Percentiles rank a stretch among this genome's conserved stretches.
These are phyloP conservation scores for Scytalidium sp. DNA, from an alignment of 2,329 filamentous ascomycete genomes.

Conservation along the genomic window DNA sequence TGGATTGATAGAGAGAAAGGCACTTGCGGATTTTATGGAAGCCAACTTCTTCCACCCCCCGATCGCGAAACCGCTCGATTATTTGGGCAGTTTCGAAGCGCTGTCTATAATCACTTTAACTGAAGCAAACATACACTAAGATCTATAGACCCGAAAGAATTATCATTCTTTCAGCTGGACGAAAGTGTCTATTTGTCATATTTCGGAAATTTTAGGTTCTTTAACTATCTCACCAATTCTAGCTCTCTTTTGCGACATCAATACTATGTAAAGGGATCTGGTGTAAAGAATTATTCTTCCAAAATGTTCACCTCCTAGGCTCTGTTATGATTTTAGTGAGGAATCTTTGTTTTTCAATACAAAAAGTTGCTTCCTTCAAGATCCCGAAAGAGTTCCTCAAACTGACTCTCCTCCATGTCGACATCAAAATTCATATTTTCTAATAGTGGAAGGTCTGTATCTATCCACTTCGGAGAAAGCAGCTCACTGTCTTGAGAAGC, in stretches of 20 bases:
- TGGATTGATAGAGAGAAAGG: slow-evolving; percentile 37
- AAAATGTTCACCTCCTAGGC: no score
- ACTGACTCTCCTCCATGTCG: slow-evolving; percentile 4
- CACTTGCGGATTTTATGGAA: slow-evolving; percentile 38
- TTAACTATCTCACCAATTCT: no score
- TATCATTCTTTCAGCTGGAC: no score
- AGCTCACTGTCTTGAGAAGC: not conserved
- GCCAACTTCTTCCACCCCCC: slow-evolving; percentile 39
- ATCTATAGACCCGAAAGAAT: no score
- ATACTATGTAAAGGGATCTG: no score
- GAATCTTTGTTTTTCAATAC: no score
- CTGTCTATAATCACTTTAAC: slow-evolving; percentile 31
- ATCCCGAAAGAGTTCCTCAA: slow-evolving; percentile 5
- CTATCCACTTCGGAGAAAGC: not conserved
- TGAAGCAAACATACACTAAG: not conserved
- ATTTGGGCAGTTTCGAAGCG: slow-evolving; percentile 34
- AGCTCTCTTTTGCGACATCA: no score
- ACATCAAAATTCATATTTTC: slow-evolving; percentile 7
- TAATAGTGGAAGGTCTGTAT: not conserved
- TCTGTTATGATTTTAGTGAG: no score
- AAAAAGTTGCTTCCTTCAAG: slow-evolving; percentile 4
- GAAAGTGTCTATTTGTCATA: no score
- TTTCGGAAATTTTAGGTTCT: no score
- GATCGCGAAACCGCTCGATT: slow-evolving; percentile 33
- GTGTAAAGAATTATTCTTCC: no score